Evolutionary conservation across 352 stramenopile genomes (phyloP), one percentile per base, ranked within the genome.

Genomic region (Elongisporangium undulatum): DNA sequence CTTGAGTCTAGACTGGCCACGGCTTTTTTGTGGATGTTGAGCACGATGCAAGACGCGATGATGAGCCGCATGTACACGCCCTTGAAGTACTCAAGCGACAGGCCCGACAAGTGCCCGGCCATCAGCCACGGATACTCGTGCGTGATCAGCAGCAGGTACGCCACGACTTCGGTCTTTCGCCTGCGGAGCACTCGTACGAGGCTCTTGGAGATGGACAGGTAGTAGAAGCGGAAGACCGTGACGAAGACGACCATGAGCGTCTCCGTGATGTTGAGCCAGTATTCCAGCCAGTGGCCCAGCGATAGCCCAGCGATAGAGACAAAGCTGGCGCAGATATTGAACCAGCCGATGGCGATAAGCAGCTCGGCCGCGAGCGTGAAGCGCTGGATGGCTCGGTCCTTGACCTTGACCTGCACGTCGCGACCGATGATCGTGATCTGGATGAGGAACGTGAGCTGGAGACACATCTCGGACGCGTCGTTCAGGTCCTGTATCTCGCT

Each of bases 171-270:
- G 23, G 52, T 5, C 22, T 64, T 69, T 12, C 55, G 45, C 4
- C 41, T 62, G 5, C 41, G 15, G 19, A 63, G n/a, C 10, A 63
- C 56, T 19, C 20, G 22, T 10, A 50, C 24, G 12, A 60, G 55
- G n/a, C 72, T 67, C 4, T 59, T 57, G 0, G 59, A 55, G 12
- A 76, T 67, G 12, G 55, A 34, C 26, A 81, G 23, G 49, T 74
- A 80, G 48, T 70, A 75, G 60, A 78, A 77, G 19, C 71, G 71
- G 45, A 83, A 83, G 39, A 66, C 38, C 26, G 77, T 64, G 21
- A 77, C 64, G 57, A 79, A 80, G 19, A 69, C 19, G 16, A 81
- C 51, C 12, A 56, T 67, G 50, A 67, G 16, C 51, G 67, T 62
- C 56, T 83, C 66, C 7, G 69, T 56, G 49, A 63, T 53, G 58